phyloP scores from a whole-genome alignment of 495 filamentous ascomycete genomes.

The Penicillium herquei region DNA sequence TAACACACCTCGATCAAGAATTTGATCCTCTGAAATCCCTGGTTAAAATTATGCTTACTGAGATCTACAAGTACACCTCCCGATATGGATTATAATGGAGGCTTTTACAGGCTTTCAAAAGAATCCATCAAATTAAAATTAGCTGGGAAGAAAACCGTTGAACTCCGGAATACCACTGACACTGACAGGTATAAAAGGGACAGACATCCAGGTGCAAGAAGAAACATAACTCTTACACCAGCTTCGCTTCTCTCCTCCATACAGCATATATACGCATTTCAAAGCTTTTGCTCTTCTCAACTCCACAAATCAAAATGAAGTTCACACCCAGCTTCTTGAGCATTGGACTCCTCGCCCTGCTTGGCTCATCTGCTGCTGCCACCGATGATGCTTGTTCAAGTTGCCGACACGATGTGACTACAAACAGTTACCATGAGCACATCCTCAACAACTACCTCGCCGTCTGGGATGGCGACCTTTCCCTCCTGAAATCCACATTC shows the following conservation, averaged over 20 bases:
- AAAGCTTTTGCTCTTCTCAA: not conserved
- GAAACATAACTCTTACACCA: too few relatives aligned
- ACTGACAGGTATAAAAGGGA: too few relatives aligned
- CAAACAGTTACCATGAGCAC: not conserved
- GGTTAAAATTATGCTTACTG: too few relatives aligned
- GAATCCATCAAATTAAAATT: too few relatives aligned
- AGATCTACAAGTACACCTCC: too few relatives aligned
- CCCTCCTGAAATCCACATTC: not conserved
- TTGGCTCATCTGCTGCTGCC: not conserved
- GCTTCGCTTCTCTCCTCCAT: not conserved
- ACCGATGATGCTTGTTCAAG: not conserved
- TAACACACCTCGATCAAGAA: too few relatives aligned
- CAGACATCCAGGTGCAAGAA: too few relatives aligned
- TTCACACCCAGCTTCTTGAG: not conserved
- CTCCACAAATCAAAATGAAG: not conserved
- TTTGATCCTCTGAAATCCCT: too few relatives aligned
- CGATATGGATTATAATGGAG: too few relatives aligned
- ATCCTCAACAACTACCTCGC: not conserved
- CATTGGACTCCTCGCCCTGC: not conserved
- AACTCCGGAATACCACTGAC: too few relatives aligned
- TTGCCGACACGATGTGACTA: not conserved
- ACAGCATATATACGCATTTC: not conserved
- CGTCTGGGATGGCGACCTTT: not conserved
- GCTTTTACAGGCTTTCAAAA: too few relatives aligned
- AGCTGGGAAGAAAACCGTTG: too few relatives aligned